These are phyloP conservation scores for Rosa multiflora DNA, from an alignment of 306 rosid species.

Conservation along the genomic window DNA sequence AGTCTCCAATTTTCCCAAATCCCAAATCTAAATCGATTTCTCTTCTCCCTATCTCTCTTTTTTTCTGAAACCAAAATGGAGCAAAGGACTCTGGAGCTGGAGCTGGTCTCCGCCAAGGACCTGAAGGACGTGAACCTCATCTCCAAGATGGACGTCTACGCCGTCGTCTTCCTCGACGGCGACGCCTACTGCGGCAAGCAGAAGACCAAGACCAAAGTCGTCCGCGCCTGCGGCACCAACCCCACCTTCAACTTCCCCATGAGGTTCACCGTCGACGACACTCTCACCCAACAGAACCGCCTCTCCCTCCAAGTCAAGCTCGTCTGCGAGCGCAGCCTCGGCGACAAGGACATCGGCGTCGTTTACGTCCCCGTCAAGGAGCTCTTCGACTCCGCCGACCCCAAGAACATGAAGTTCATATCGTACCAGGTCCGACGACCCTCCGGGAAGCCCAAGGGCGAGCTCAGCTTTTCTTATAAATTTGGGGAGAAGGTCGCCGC, in stretches of 20 bases:
- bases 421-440: constrained; percentile 57
- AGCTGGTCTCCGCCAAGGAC: constrained; percentile 61
- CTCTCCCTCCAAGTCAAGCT: constrained; percentile 48
- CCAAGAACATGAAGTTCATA: constrained; percentile 27
- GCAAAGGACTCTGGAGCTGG: constrained; percentile 53
- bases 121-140: constrained; percentile 62
- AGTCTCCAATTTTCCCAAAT: neutral
- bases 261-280: constrained; percentile 47
- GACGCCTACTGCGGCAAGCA: constrained; percentile 25
- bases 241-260: constrained; percentile 65
- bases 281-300: constrained; percentile 38
- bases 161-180: constrained; percentile 56
- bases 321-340: constrained; percentile 45
- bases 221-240: constrained; percentile 39
- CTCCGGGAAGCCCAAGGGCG: constrained; percentile 59
- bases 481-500: constrained; percentile 19
- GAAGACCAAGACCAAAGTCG: constrained; percentile 38
- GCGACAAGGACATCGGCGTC: constrained; percentile 52
- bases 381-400: constrained; percentile 46
- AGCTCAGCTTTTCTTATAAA: constrained; percentile 46
- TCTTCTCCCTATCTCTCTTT: neutral
- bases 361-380: constrained; percentile 57
- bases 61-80: constrained; percentile 30
- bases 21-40: neutral
- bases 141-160: constrained; percentile 79